Percentiles rank a stretch among this genome's conserved stretches.
Conservation (phyloP, 352 stramenopile genomes). For the Phytopythium oedochilum region DNA sequence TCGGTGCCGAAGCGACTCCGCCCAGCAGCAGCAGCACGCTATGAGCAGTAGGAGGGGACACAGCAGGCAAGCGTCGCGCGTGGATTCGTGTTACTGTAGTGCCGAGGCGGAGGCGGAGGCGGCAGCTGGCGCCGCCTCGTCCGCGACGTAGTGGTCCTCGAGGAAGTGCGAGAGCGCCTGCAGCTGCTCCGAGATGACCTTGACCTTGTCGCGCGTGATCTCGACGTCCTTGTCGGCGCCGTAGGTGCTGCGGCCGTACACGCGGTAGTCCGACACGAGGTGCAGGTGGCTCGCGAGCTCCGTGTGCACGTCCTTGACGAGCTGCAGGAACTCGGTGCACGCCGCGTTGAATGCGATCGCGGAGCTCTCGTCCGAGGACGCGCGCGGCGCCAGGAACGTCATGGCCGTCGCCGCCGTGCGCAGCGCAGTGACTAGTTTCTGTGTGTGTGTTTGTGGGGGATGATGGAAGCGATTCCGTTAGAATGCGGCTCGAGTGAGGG, state of each 20-base stretch:
- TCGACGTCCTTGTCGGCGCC: constrained; percentile 78
- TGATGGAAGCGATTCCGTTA: not conserved
- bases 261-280: constrained; percentile 82
- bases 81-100: not conserved
- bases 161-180: constrained; percentile 71
- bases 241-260: constrained; percentile 79
- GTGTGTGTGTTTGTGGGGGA: too few species aligned
- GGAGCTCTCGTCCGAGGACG: constrained; percentile 59
- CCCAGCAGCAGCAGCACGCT: constrained; percentile 5
- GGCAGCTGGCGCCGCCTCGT: not conserved
- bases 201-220: constrained; percentile 73
- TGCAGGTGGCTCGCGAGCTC: constrained; percentile 82
- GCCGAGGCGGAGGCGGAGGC: not conserved
- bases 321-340: constrained; percentile 82
- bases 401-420: constrained; percentile 64
- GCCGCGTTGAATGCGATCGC: constrained; percentile 70
- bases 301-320: constrained; percentile 82
- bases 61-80: not conserved
- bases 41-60: not conserved
- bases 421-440: constrained; percentile 81
- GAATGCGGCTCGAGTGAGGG: too few species aligned
- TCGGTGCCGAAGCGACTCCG: not conserved
- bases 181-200: constrained; percentile 74
- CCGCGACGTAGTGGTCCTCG: constrained; percentile 50
- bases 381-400: constrained; percentile 55